Percentiles rank a stretch among this genome's conserved stretches.
phyloP scores from a whole-genome alignment of 345 rosid genomes.

The Mercurialis annua region DNA sequence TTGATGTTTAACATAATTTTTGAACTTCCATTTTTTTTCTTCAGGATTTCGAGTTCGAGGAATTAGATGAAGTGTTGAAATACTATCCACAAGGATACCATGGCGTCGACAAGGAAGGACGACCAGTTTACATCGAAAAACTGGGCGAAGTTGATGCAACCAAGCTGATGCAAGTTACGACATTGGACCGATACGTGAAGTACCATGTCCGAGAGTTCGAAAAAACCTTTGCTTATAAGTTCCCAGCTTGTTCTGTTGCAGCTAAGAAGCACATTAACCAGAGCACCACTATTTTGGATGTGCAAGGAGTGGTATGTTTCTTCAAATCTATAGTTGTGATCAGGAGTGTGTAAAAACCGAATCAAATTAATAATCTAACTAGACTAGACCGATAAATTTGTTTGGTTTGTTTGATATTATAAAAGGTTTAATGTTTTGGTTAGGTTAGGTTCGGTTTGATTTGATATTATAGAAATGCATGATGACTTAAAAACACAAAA shows the following conservation, averaged over 20 bases:
- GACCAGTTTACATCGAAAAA: conserved; percentile 77
- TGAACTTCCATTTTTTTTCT: conserved; percentile 6
- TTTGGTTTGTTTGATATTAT: too few species aligned
- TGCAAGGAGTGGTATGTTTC: conserved; percentile 93
- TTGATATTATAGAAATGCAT: too few species aligned
- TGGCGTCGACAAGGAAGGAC: conserved; percentile 88
- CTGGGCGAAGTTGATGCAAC: conserved; percentile 74
- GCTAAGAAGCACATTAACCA: conserved; percentile 76
- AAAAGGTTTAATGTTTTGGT: too few species aligned
- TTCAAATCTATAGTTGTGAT: too few species aligned
- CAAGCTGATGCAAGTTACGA: conserved; percentile 82
- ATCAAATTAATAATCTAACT: not conserved
- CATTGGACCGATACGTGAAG: conserved; percentile 68
- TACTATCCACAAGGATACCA: conserved; percentile 92
- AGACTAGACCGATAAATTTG: too few species aligned
- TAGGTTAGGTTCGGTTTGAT: too few species aligned
- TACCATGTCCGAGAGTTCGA: conserved; percentile 88
- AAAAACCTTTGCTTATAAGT: conserved; percentile 65
- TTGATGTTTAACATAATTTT: not conserved
- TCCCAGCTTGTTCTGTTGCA: conserved; percentile 76
- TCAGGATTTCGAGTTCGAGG: conserved; percentile 78
- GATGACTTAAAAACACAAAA: too few species aligned
- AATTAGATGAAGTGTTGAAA: conserved; percentile 61
- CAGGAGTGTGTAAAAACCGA: not conserved
- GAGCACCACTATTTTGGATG: conserved; percentile 91